Conservation (phyloP, 805 yeast genomes). For the Wickerhamomyces sydowiorum region DNA sequence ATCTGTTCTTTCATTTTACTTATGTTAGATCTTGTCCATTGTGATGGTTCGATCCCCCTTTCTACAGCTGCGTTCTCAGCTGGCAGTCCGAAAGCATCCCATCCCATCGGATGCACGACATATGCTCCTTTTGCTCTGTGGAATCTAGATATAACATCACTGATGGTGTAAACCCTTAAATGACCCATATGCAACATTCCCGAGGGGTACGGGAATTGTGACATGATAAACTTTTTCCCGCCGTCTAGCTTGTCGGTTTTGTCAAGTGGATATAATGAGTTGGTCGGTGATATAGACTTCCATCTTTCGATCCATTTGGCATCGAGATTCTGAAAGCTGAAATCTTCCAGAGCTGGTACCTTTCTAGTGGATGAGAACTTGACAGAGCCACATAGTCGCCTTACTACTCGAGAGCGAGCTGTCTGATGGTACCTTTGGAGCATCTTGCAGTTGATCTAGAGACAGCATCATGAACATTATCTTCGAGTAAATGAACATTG, state of each 20-base stretch:
- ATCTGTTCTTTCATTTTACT: conserved; percentile 80
- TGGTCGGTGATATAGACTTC: conserved; percentile 31
- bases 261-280: conserved; percentile 32
- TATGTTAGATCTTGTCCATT: conserved; percentile 83
- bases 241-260: conserved; percentile 9
- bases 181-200: conserved; percentile 94
- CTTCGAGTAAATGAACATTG: no score
- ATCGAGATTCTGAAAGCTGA: conserved; percentile 29
- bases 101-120: conserved; percentile 96
- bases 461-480: no score
- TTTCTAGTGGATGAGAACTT: not conserved
- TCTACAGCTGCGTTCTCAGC: conserved; percentile 98
- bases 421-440: no score
- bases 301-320: conserved; percentile 49
- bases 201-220: conserved; percentile 97
- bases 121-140: conserved; percentile 68
- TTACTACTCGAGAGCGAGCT: no score
- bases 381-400: not conserved
- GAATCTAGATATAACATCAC: conserved; percentile 78
- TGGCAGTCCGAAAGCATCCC: conserved; percentile 98
- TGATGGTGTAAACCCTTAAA: conserved; percentile 84
- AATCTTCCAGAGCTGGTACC: not conserved
- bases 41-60: conserved; percentile 67
- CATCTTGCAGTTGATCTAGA: no score
- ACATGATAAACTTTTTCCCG: conserved; percentile 53